phyloP scores from a whole-genome alignment of 2,329 filamentous ascomycete genomes.

The Calonectria honghensis region DNA sequence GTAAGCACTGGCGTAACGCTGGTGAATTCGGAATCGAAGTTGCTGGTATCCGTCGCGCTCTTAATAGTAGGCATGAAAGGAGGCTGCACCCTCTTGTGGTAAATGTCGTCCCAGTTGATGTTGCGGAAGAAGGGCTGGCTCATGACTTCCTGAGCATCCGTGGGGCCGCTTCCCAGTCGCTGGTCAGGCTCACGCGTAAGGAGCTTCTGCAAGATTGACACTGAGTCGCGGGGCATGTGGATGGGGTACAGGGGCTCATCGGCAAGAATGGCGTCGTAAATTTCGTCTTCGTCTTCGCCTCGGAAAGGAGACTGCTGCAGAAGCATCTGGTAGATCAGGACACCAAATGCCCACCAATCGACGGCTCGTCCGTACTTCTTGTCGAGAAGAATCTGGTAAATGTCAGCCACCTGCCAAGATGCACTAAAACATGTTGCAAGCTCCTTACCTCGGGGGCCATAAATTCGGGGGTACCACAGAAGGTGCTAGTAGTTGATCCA shows the following conservation, averaged over 20 bases:
- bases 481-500: conserved; percentile 95
- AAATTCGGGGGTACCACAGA: conserved; percentile 99
- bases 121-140: conserved; percentile 98
- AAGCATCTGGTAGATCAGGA: conserved; percentile 99
- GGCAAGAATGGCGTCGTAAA: conserved; percentile 98
- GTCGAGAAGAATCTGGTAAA: conserved; percentile 87
- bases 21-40: conserved; percentile 99
- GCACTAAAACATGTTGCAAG: neutral
- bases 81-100: conserved; percentile 92
- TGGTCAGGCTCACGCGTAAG: conserved; percentile 96
- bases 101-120: conserved; percentile 99
- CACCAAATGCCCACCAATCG: conserved; percentile 99
- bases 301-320: conserved; percentile 99
- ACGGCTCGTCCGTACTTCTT: conserved; percentile 99
- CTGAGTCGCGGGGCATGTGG: conserved; percentile 98
- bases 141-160: conserved; percentile 99
- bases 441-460: conserved; percentile 94
- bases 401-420: conserved; percentile 56
- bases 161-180: conserved; percentile 93
- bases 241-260: conserved; percentile 99
- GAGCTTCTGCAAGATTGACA: conserved; percentile 97
- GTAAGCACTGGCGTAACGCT: conserved; percentile 98
- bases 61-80: conserved; percentile 94
- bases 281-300: conserved; percentile 98
- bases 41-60: conserved; percentile 97